phyloP scores from a whole-genome alignment of 495 filamentous ascomycete genomes.

The Penicillium psychrofluorescens region DNA sequence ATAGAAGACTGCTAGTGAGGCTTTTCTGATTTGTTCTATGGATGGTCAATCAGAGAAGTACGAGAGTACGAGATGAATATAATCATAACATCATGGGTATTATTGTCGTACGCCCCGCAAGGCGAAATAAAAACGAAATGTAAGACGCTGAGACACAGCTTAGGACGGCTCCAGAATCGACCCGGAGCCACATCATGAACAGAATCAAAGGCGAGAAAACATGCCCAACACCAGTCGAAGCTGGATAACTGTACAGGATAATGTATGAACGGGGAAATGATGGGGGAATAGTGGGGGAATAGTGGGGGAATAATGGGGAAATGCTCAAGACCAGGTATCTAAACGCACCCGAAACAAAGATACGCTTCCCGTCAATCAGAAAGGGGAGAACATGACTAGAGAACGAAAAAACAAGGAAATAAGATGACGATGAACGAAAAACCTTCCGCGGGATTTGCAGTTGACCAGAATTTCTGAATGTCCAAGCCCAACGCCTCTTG shows the following conservation, averaged over 20 bases:
- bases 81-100: constrained; percentile 22
- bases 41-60: not conserved
- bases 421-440: not conserved
- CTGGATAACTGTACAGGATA: constrained; percentile 14
- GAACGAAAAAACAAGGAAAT: not conserved
- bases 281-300: constrained; percentile 1
- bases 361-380: not conserved
- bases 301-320: not conserved
- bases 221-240: not conserved
- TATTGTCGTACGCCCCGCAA: constrained; percentile 17
- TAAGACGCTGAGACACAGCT: constrained; percentile 40
- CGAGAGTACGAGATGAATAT: not conserved
- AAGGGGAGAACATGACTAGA: not conserved
- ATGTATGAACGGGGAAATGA: constrained; percentile 2
- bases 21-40: too few species aligned
- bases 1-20: too few species aligned
- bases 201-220: not conserved
- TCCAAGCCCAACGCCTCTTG: not conserved
- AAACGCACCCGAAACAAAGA: constrained; percentile 6
- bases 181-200: constrained; percentile 8
- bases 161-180: constrained; percentile 30
- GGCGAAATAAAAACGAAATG: constrained; percentile 14
- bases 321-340: constrained; percentile 12
- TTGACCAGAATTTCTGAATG: not conserved
- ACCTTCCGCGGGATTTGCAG: not conserved